Evolutionary conservation across 2,329 filamentous ascomycete species (phyloP).

Genomic region (Cladorrhinum sp.): DNA sequence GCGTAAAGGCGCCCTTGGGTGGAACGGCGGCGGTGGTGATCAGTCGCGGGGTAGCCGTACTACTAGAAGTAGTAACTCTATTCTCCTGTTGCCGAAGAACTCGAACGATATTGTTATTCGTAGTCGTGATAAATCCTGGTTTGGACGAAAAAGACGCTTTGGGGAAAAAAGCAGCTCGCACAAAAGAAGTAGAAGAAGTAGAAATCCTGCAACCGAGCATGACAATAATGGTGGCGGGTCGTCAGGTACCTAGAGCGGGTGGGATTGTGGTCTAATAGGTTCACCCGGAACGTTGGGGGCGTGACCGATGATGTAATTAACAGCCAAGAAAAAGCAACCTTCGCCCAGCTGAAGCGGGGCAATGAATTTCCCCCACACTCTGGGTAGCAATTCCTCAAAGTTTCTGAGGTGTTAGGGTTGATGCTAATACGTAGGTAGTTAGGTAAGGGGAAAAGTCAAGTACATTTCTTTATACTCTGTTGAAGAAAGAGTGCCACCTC

Average conservation of each 20-base stretch:
- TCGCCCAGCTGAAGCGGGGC: slow-evolving; percentile 14
- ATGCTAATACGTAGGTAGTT: too few species aligned
- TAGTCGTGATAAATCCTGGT: not conserved
- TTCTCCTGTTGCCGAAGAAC: too few species aligned
- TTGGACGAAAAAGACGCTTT: not conserved
- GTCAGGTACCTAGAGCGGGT: not conserved
- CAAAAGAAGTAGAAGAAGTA: not conserved
- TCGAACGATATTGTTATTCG: too few species aligned
- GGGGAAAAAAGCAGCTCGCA: not conserved
- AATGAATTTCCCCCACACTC: not conserved
- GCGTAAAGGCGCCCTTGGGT: too few species aligned
- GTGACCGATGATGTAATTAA: slow-evolving; percentile 25
- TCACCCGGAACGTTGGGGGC: not conserved
- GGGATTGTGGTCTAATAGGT: slow-evolving; percentile 11
- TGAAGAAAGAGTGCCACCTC: too few species aligned
- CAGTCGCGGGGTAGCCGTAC: too few species aligned
- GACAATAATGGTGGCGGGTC: not conserved
- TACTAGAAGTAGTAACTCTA: too few species aligned
- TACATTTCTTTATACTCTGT: too few species aligned
- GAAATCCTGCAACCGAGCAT: not conserved
- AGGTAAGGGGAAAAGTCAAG: too few species aligned
- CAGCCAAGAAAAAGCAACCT: not conserved
- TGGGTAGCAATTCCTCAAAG: not conserved
- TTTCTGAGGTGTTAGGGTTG: not conserved
- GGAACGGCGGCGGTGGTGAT: too few species aligned